phyloP scores from a whole-genome alignment of 2,329 filamentous ascomycete species.

The Hypoxylon sp. region DNA sequence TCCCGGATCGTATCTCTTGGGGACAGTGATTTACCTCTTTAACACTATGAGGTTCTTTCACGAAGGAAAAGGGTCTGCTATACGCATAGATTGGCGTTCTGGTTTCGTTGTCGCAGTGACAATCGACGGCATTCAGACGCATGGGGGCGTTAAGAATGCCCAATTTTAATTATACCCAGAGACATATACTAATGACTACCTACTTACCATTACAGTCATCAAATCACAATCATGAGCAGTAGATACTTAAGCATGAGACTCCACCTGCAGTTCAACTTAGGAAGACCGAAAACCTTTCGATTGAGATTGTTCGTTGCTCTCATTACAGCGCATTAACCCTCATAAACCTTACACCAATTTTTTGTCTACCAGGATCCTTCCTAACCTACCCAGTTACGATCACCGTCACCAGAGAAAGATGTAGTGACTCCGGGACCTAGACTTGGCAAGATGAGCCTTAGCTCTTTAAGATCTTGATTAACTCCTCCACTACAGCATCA shows the following conservation, averaged over 20 bases:
- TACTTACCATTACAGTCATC: not conserved
- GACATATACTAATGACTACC: not conserved
- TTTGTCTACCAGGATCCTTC: constrained; percentile 24
- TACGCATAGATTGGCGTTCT: constrained; percentile 27
- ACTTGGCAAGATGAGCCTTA: constrained; percentile 18
- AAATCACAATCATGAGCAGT: not conserved
- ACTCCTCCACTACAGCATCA: constrained; percentile 82
- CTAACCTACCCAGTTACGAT: constrained; percentile 6
- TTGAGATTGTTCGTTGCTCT: constrained; percentile 9
- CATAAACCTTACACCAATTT: constrained; percentile 14
- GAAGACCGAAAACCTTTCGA: not conserved
- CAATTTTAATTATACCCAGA: constrained; percentile 29
- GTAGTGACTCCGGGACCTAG: too few relatives aligned
- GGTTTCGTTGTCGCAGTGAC: constrained; percentile 11
- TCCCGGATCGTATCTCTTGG: not conserved
- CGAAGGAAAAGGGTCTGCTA: not conserved
- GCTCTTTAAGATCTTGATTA: constrained; percentile 76
- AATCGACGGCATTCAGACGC: not conserved
- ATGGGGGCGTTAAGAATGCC: not conserved
- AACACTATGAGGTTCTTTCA: not conserved
- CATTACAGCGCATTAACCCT: constrained; percentile 5
- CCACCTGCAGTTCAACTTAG: not conserved
- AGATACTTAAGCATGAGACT: not conserved
- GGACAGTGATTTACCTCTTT: not conserved
- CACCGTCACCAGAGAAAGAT: not conserved